These are phyloP conservation scores for Malassezia nana DNA, from an alignment of 1,284 basidiomycete genomes.

Conservation along the genomic window DNA sequence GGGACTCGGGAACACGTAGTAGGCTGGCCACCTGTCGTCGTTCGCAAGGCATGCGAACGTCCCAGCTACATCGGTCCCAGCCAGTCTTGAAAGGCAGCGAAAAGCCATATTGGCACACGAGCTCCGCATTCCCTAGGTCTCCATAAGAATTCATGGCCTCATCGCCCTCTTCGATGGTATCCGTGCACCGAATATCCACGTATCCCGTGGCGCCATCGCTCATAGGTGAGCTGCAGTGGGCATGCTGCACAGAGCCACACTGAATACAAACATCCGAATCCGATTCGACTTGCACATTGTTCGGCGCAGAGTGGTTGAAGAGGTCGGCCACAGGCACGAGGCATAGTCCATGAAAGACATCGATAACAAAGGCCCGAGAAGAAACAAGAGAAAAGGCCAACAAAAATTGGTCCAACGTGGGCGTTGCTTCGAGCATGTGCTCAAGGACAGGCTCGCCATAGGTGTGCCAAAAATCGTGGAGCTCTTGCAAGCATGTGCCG, in stretches of 20 bases:
- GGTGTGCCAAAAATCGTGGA: constrained; percentile 17
- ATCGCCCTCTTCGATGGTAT: constrained; percentile 1
- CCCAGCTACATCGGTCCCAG: constrained; percentile 29
- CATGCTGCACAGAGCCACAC: constrained; percentile 22
- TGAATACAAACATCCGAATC: constrained; percentile 36
- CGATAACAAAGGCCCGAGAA: constrained; percentile 37
- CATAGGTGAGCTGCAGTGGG: neutral
- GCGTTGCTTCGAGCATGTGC: neutral
- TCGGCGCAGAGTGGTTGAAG: constrained; percentile 33
- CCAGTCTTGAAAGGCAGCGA: constrained; percentile 32
- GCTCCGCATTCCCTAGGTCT: constrained; percentile 27
- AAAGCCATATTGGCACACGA: constrained; percentile 40
- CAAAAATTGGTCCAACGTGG: neutral
- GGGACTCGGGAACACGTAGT: neutral
- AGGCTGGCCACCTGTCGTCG: neutral
- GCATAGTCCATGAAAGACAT: constrained; percentile 31
- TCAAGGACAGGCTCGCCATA: constrained; percentile 17
- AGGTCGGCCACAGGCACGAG: constrained; percentile 39
- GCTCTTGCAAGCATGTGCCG: constrained; percentile 22
- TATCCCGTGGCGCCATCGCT: neutral
- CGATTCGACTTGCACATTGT: constrained; percentile 37
- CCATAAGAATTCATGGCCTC: constrained; percentile 42
- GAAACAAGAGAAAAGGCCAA: constrained; percentile 30
- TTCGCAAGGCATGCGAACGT: constrained; percentile 14
- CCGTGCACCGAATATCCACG: constrained; percentile 29